phyloP scores from a whole-genome alignment of 345 rosid species.

The Mangifera indica region DNA sequence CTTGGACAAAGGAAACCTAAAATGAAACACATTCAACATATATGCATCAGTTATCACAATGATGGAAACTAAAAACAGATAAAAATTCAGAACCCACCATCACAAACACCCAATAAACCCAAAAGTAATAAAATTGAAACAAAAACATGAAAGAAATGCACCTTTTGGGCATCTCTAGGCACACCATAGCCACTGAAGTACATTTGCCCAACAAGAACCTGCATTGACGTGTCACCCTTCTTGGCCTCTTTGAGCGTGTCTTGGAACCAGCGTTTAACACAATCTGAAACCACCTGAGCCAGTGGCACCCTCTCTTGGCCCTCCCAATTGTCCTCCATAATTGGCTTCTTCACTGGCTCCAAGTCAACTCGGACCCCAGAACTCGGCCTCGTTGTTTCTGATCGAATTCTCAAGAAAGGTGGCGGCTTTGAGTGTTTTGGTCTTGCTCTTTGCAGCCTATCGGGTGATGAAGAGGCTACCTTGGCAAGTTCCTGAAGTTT shows the following conservation, averaged over 20 bases:
- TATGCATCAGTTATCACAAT: not conserved
- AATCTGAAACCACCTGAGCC: constrained; percentile 63
- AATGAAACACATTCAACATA: not conserved
- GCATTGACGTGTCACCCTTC: constrained; percentile 72
- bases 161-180: constrained; percentile 70
- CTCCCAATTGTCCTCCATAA: constrained; percentile 36
- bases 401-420: not conserved
- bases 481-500: constrained; percentile 47
- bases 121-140: not conserved
- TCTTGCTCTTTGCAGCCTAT: constrained; percentile 27
- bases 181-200: constrained; percentile 74
- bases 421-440: constrained; percentile 31
- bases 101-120: not conserved
- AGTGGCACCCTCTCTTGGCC: constrained; percentile 51
- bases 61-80: not conserved
- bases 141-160: constrained; percentile 15
- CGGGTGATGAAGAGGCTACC: constrained; percentile 37
- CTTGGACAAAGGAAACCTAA: not conserved
- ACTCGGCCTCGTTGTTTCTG: constrained; percentile 15
- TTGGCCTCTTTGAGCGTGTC: constrained; percentile 76
- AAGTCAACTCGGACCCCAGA: constrained; percentile 32
- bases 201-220: constrained; percentile 86
- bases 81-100: not conserved
- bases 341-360: constrained; percentile 34
- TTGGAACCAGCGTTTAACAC: constrained; percentile 70